Evolutionary conservation across 23 red algal species (phyloP), one percentile per base, ranked within the genome.

Genomic region (Gracilariopsis chorda): DNA sequence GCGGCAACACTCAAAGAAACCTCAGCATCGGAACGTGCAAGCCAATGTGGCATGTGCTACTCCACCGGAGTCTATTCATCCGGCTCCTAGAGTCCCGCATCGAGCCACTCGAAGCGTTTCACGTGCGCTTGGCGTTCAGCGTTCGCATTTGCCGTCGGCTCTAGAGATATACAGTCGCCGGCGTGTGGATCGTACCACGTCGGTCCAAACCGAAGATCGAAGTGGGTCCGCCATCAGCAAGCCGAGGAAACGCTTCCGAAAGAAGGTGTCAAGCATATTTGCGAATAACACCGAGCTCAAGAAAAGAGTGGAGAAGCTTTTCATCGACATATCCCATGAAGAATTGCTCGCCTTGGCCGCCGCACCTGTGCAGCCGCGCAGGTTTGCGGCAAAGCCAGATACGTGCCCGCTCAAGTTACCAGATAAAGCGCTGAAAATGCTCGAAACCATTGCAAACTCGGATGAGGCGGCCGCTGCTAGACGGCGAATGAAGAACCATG

Each of bases 161-260:
- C 39, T 7, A 0, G 40, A 73, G 11, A 4, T 73, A 2, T 46
- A 45, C 7, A 46, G n/a, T 34, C 67, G 67, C 19, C 67, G 67
- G 20, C 67, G 67, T 46, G 4, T n/a, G 67, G 67, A 73, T 4
- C 42, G 23, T 23, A 23, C 39, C 20, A 23, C 39, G 0, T 27
- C 30, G 4, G 67, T 45, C n/a, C 4, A 24, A 24, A 62, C 27
- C 57, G 25, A 62, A 13, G 57, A 28, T 30, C 36, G 67, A 73
- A 3, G 20, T 9, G 67, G 67, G 12, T 73, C 67, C 39, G 67
- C 20, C 3, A 46, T 47, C 3, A 32, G 32, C 36, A 73, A 73
- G 24, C 85, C 85, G 7, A 67, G 85, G 37, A 89, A 89, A 47
- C 68, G 85, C 24, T 89, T 89, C 44, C 68, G 85, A 3, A 89